These are phyloP conservation scores for Dimargaris cristalligena DNA, from an alignment of 192 early-diverging fungal genomes.

Conservation along the genomic window DNA sequence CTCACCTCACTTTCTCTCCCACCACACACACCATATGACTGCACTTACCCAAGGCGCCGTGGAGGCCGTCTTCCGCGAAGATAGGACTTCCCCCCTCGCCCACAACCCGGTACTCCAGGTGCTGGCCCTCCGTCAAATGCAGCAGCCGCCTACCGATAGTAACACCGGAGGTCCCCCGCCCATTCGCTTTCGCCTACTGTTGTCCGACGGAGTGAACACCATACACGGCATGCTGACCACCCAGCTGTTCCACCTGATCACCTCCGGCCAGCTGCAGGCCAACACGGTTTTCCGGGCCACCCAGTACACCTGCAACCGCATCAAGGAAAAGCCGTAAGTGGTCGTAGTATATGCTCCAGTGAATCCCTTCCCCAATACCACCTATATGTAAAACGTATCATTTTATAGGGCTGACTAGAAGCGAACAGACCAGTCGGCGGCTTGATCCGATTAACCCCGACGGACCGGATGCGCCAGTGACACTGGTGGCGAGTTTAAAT, in stretches of 20 bases:
- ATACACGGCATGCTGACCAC: slow-evolving; percentile 21
- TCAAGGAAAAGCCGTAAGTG: slow-evolving; percentile 1
- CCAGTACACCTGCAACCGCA: slow-evolving; percentile 2
- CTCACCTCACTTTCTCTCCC: not conserved
- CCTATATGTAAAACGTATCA: no score
- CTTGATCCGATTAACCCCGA: no score
- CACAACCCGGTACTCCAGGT: slow-evolving; percentile 8
- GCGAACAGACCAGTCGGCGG: no score
- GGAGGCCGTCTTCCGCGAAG: not conserved
- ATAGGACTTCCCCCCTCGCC: not conserved
- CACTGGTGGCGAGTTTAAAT: no score
- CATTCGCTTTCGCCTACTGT: slow-evolving; percentile 24
- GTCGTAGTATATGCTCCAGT: not conserved
- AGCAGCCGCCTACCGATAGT: not conserved
- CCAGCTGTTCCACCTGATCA: slow-evolving; percentile 18
- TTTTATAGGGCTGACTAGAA: no score
- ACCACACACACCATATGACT: not conserved
- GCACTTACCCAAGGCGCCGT: slow-evolving; percentile 5
- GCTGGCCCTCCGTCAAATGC: not conserved
- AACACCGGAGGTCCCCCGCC: not conserved
- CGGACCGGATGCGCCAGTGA: no score
- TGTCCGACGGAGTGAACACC: slow-evolving; percentile 23
- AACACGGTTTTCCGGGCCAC: slow-evolving; percentile 1
- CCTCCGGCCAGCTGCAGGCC: slow-evolving; percentile 11
- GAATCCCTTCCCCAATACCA: slow-evolving; percentile 39